These are phyloP conservation scores for Stygiomarasmius scandens DNA, from an alignment of 1,284 basidiomycete genomes.

Conservation along the genomic window DNA sequence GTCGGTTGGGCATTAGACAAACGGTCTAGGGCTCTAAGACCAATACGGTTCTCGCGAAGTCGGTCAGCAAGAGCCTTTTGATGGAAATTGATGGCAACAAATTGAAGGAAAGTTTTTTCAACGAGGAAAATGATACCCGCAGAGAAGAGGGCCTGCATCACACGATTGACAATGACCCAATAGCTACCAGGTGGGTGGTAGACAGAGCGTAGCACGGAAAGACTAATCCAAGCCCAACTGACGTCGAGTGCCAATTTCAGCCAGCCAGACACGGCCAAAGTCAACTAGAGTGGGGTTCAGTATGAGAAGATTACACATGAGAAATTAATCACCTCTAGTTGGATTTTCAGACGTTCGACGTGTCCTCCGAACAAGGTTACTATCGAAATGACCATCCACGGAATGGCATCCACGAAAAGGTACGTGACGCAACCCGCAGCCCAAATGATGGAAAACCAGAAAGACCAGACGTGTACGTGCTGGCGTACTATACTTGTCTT, in stretches of 20 bases:
- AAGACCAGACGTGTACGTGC: constrained; percentile 69
- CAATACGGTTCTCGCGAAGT: constrained; percentile 67
- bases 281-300: constrained; percentile 40
- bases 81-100: constrained; percentile 80
- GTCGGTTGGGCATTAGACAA: constrained; percentile 65
- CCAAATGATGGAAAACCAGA: constrained; percentile 75
- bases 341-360: constrained; percentile 63
- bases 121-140: constrained; percentile 61
- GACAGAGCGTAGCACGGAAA: constrained; percentile 60
- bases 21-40: constrained; percentile 67
- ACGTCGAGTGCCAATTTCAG: constrained; percentile 68
- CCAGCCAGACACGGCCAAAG: constrained; percentile 72
- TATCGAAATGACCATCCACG: constrained; percentile 56
- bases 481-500: constrained; percentile 45
- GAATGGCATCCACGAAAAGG: constrained; percentile 65
- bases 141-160: constrained; percentile 74
- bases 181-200: constrained; percentile 65
- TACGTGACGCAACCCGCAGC: constrained; percentile 63
- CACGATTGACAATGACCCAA: constrained; percentile 68
- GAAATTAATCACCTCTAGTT: constrained; percentile 54
- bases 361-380: constrained; percentile 60
- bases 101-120: constrained; percentile 73
- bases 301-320: constrained; percentile 19
- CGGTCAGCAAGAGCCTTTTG: constrained; percentile 74
- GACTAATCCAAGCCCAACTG: constrained; percentile 70